Evolutionary conservation across 179 eudicot species (phyloP).

Genomic region (Beta corolliflora): DNA sequence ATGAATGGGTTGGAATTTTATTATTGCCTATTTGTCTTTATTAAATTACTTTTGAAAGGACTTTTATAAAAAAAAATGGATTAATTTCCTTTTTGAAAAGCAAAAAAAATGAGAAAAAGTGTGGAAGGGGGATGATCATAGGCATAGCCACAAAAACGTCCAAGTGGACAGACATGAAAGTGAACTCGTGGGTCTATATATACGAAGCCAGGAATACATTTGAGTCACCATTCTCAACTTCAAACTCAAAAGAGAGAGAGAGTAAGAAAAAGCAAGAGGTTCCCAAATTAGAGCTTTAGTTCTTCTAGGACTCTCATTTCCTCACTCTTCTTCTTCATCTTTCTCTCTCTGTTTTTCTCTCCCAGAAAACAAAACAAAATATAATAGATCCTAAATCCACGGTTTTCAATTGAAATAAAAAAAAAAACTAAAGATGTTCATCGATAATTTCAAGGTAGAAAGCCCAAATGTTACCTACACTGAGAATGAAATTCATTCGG

Average conservation of each 20-base stretch:
- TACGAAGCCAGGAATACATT: neutral
- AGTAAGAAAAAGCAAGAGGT: neutral
- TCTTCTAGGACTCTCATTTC: neutral
- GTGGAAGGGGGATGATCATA: neutral
- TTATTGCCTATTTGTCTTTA: neutral
- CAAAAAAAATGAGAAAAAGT: neutral
- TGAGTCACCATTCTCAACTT: neutral
- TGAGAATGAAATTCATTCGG: constrained; percentile 74
- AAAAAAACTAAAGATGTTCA: constrained; percentile 57
- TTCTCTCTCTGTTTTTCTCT: neutral
- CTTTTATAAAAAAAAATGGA: no score
- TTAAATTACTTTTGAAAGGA: no score
- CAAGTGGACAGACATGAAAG: constrained; percentile 9
- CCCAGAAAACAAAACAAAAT: neutral
- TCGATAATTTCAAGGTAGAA: constrained; percentile 85
- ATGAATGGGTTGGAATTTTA: no score
- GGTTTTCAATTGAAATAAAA: neutral
- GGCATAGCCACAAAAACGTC: neutral
- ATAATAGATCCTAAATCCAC: neutral
- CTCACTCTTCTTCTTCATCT: neutral
- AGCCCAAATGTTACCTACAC: constrained; percentile 85
- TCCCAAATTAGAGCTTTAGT: neutral
- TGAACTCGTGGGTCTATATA: constrained; percentile 11
- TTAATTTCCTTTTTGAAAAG: neutral
- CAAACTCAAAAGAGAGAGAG: neutral